A percentile compares a stretch with the other conserved stretches of the same genome.
Conservation (phyloP, 164 flowering plant species). For the grape (Vitis vinifera) region DNA sequence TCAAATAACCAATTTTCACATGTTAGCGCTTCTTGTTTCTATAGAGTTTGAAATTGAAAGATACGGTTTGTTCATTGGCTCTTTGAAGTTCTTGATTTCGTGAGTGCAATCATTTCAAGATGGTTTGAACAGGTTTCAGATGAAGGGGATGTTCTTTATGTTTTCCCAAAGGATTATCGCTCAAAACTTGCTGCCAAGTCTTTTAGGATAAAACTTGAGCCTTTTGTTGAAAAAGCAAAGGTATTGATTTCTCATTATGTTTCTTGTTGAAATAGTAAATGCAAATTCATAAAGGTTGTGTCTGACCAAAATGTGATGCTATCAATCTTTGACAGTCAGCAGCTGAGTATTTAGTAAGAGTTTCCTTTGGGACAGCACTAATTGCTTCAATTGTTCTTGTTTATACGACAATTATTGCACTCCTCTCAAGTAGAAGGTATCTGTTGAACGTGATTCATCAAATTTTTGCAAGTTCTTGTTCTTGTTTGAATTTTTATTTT, state of each 20-base stretch:
- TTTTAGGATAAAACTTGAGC: constrained; percentile 78
- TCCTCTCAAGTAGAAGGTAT: constrained; percentile 83
- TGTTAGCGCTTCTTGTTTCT: too few species aligned
- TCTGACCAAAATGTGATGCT: constrained; percentile 5
- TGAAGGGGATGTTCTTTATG: constrained; percentile 97
- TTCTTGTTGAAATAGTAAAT: constrained; percentile 1
- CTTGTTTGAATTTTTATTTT: background rate
- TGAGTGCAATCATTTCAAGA: constrained; percentile 47
- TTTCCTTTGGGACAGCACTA: constrained; percentile 91
- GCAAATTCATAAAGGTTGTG: background rate
- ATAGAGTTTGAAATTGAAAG: too few species aligned
- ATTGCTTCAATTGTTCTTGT: constrained; percentile 93
- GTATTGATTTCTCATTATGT: constrained; percentile 32
- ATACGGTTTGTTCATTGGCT: background rate
- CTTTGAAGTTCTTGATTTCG: constrained; percentile 45
- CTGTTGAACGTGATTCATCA: constrained; percentile 1
- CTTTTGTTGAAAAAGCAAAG: constrained; percentile 81
- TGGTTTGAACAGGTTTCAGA: constrained; percentile 82
- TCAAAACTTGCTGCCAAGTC: constrained; percentile 85
- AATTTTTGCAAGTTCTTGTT: background rate
- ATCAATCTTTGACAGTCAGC: constrained; percentile 53
- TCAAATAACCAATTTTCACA: too few species aligned
- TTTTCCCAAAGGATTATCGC: constrained; percentile 90
- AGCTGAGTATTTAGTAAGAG: constrained; percentile 74
- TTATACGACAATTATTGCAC: constrained; percentile 78